Percentiles rank a stretch among this genome's conserved stretches.
These are phyloP conservation scores for Dryas drummondii DNA, from an alignment of 306 rosid species.

Conservation along the genomic window DNA sequence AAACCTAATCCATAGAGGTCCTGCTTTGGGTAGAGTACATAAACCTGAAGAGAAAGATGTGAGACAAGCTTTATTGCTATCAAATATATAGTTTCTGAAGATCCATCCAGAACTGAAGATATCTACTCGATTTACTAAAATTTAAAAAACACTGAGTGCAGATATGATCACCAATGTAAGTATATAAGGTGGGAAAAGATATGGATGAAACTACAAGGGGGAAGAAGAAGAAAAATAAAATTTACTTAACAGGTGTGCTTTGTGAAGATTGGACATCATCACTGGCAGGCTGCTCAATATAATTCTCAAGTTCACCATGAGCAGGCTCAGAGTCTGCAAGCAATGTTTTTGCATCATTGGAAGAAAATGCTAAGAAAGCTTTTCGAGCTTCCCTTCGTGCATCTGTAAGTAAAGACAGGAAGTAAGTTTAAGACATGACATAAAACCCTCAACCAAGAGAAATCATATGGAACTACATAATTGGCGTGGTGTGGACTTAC, in stretches of 20 bases:
- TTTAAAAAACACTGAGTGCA: background rate
- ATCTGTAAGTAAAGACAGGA: conserved; percentile 40
- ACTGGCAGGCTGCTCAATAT: conserved; percentile 43
- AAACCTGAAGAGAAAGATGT: conserved; percentile 53
- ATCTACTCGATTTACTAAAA: no score
- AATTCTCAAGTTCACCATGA: conserved; percentile 35
- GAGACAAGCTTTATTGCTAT: background rate
- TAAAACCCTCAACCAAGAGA: conserved; percentile 14
- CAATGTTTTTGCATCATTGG: conserved; percentile 48
- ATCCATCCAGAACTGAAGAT: no score
- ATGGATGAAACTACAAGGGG: background rate
- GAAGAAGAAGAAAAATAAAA: background rate
- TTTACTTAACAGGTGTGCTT: conserved; percentile 77
- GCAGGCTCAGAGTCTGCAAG: conserved; percentile 41
- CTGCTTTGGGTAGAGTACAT: conserved; percentile 75
- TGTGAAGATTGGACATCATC: conserved; percentile 55
- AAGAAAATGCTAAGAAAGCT: conserved; percentile 86
- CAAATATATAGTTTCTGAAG: no score
- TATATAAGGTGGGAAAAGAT: background rate
- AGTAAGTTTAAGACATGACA: conserved; percentile 17
- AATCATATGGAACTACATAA: conserved; percentile 13
- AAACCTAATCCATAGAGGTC: conserved; percentile 93
- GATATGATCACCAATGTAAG: background rate
- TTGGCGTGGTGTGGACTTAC: background rate
- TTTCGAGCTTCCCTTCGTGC: conserved; percentile 86